Percentiles rank a stretch among this genome's conserved stretches.
These are phyloP conservation scores for Dioscorea cayenensis DNA, from an alignment of 116 monocot species.

Conservation along the genomic window DNA sequence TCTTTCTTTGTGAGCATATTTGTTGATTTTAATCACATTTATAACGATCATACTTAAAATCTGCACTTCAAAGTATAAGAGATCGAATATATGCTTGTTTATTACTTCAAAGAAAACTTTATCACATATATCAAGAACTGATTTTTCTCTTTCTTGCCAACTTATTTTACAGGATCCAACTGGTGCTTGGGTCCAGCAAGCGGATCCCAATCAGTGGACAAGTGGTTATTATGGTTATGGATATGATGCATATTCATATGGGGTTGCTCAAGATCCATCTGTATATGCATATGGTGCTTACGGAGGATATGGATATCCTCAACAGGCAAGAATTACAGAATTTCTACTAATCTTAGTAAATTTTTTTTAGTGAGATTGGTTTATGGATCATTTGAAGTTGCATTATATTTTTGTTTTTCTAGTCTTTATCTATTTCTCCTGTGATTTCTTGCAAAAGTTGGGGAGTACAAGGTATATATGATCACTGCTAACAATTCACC, in stretches of 20 bases:
- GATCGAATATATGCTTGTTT: neutral
- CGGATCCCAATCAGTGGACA: slow-evolving; percentile 82
- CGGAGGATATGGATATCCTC: slow-evolving; percentile 84
- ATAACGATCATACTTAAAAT: too few species aligned
- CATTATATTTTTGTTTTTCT: neutral
- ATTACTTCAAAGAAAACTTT: neutral
- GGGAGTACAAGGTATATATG: too few species aligned
- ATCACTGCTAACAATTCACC: too few species aligned
- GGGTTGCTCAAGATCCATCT: slow-evolving; percentile 72
- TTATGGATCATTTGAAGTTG: neutral
- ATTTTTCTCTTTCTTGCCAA: neutral
- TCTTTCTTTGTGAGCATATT: too few species aligned
- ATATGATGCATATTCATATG: slow-evolving; percentile 87
- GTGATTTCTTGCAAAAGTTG: too few species aligned
- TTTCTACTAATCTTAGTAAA: neutral
- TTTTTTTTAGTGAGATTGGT: neutral
- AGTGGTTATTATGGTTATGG: slow-evolving; percentile 88
- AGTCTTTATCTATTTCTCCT: neutral
- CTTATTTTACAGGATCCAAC: slow-evolving; percentile 51
- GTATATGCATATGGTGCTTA: slow-evolving; percentile 83
- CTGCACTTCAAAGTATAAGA: neutral
- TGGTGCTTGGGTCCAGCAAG: slow-evolving; percentile 59
- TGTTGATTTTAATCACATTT: too few species aligned
- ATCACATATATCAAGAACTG: neutral
- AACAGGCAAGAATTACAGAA: slow-evolving; percentile 40